Conservation (phyloP, 768 basidiomycete genomes). For the Cyclocybe aegerita region DNA sequence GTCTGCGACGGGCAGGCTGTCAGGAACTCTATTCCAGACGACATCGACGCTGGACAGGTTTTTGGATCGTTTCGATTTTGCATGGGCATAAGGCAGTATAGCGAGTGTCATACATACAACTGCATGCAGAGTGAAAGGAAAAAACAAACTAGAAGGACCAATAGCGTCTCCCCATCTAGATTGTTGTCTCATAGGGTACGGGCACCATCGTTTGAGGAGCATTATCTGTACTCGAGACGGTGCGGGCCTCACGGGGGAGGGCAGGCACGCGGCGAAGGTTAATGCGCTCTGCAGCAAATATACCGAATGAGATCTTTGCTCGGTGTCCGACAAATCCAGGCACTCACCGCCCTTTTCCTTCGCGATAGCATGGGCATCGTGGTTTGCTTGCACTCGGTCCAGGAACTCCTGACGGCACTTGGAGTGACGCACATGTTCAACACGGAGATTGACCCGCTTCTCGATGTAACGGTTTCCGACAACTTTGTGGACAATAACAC, state of each 20-base stretch:
- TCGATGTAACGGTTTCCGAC: slow-evolving; percentile 99
- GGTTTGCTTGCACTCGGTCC: slow-evolving; percentile 93
- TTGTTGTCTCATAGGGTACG: slow-evolving; percentile 94
- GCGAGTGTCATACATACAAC: slow-evolving; percentile 22
- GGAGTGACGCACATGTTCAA: slow-evolving; percentile 96
- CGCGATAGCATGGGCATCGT: slow-evolving; percentile 76
- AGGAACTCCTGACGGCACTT: slow-evolving; percentile 98
- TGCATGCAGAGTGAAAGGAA: slow-evolving; percentile 14
- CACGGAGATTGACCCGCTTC: slow-evolving; percentile 98
- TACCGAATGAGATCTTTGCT: background rate
- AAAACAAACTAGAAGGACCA: slow-evolving; percentile 18
- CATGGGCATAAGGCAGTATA: slow-evolving; percentile 25
- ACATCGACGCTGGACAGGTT: slow-evolving; percentile 7
- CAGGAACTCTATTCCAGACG: too few species aligned
- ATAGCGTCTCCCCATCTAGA: slow-evolving; percentile 52
- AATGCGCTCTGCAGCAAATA: slow-evolving; percentile 61
- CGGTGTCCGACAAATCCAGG: background rate
- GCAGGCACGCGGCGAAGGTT: slow-evolving; percentile 83
- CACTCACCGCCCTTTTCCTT: slow-evolving; percentile 88
- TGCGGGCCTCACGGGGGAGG: slow-evolving; percentile 77
- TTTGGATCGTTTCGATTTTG: slow-evolving; percentile 21
- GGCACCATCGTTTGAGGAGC: slow-evolving; percentile 91
- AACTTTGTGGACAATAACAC: slow-evolving; percentile 97
- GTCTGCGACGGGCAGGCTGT: too few species aligned
- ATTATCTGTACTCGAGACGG: slow-evolving; percentile 73